Conservation (phyloP, 2,329 filamentous ascomycete genomes). For the Aspergillus felis region DNA sequence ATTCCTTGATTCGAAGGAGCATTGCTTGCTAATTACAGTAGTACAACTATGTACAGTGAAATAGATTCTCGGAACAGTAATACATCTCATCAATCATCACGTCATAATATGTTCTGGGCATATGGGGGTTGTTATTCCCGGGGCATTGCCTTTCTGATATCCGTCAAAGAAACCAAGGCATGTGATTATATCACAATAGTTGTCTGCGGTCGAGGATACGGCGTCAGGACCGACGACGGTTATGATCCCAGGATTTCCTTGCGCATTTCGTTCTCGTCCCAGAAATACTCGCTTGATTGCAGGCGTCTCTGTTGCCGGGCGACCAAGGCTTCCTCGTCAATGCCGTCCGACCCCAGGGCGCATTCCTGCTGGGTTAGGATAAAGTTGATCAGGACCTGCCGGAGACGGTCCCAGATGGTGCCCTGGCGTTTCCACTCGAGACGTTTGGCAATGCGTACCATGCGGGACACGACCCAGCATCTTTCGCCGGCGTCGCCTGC, state of each 20-base stretch:
- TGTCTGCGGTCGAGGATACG: constrained; percentile 8
- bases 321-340: constrained; percentile 18
- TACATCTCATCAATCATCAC: neutral
- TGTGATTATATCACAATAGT: constrained; percentile 10
- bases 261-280: constrained; percentile 28
- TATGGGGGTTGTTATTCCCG: neutral
- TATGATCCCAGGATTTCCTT: constrained; percentile 18
- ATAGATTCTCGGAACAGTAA: neutral
- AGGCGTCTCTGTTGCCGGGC: constrained; percentile 18
- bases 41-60: neutral
- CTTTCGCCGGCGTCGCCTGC: constrained; percentile 22
- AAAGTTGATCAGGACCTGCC: constrained; percentile 23
- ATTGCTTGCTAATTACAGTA: neutral
- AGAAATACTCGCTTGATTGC: constrained; percentile 15
- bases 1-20: too few species aligned
- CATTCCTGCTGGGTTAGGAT: constrained; percentile 27
- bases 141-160: neutral
- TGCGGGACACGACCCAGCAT: constrained; percentile 30
- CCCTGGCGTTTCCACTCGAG: constrained; percentile 28
- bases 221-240: constrained; percentile 1
- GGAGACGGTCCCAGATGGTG: constrained; percentile 25
- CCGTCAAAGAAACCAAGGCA: neutral
- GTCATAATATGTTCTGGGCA: neutral
- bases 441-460: constrained; percentile 28
- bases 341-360: constrained; percentile 20